Evolutionary conservation across 2,329 filamentous ascomycete species (phyloP), one percentile per base, ranked within the genome.

Genomic region (Thyridium curvatum): DNA sequence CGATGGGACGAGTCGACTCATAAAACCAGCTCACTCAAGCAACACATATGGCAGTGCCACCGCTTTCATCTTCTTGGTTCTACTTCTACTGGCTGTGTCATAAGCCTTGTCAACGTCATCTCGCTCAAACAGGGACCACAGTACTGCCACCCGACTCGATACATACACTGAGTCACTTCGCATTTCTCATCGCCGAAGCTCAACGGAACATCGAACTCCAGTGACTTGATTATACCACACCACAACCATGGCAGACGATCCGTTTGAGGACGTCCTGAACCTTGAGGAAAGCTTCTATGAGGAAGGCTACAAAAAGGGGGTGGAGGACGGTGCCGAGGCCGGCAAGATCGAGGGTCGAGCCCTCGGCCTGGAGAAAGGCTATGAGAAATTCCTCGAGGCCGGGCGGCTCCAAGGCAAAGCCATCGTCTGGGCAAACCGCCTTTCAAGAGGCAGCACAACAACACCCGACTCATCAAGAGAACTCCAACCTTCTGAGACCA

Each of bases 351-450:
- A 98, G 71, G 93, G 93, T 44, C 85, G 89, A 37, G 78, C 88
- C 15, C 88, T 97, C 56, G 93, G 91, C 1, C 77, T 97, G 32
- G 85, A 94, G 58, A 93, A 90, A 47, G 91, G 90, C 1, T 97
- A 93, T 52, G 87, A 95, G 52, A 97, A 95, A 64, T 96, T 94
- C 54, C 57, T 85, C 32, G 82, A 88, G 45, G 77, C 88, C 59
- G 91, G 91, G 3, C 73, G 74, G 42, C 63, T 97, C 26, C 83
- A 91, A 51, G 86, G 88, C 33, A 82, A 80, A 52, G 80, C 87
- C 12, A 65, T 85, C 17, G 71, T 97, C n/a, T 97, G 91, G 90
- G 80, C 82, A 12, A 84, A 86, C 43, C 73, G 89, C 39, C 61
- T 89, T 10, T 68, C 69, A 4, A 48, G 32, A 30, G 37, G 8